Evolutionary conservation across 2,329 filamentous ascomycete species (phyloP), one percentile per base, ranked within the genome.

Genomic region (Reticulascus tulasneorum): DNA sequence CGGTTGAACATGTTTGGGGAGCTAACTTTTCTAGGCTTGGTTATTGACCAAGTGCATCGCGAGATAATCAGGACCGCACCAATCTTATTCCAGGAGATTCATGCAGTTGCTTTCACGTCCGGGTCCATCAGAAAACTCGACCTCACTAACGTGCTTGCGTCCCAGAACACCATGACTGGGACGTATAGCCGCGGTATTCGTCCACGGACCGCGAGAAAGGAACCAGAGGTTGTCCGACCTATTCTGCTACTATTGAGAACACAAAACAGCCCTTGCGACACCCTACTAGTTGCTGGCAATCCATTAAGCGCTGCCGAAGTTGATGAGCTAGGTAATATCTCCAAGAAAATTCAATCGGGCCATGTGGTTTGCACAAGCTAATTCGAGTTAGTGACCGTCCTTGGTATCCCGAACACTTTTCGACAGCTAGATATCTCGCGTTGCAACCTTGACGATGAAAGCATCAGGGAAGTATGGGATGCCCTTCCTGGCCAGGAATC

Each of bases 51-150:
- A 16, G 33, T 37, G 7, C 23, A 45, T 28, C 45, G 35, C 9
- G 44, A 45, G 54, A 45, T 64, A 41, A 23, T 42, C 11, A 23
- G 16, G n/a, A 17, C 67, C n/a, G 66, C 71, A 10, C 63, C 72
- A 2, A 54, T 77, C 9, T 55, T 79, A 11, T 68, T 71, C 29
- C 73, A 77, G 45, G 75, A 79, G 48, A 64, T 78, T 11, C 73
- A 78, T 29, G 71, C 73, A 1, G 53, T 79, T 15, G 57, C 73
- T 2, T 75, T 77, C 43, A 69, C 72, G 16, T 75, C 73, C 1
- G 72, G 74, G 39, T 75, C 70, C 0, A 66, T 78, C 21, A 64
- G 68, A 26, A 71, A 73, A 37, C 69, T 78, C 30, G 73, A 78
- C 43, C 52, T 78, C 21, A 67, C 64, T 12, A 71, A 73, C 30